These are phyloP conservation scores for Penicillium lividum DNA, from an alignment of 495 filamentous ascomycete species.

Conservation along the genomic window DNA sequence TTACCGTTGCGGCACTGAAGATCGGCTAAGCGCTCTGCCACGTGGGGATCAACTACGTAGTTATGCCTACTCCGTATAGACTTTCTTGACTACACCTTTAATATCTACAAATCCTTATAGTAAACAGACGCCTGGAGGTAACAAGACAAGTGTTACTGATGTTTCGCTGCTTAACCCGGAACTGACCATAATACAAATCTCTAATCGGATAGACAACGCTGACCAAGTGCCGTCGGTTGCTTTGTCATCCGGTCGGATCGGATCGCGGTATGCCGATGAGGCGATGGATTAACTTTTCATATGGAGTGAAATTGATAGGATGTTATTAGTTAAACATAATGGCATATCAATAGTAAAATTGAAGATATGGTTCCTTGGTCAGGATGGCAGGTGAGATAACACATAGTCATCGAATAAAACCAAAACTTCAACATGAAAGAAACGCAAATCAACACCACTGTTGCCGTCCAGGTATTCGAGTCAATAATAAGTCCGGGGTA, in stretches of 20 bases:
- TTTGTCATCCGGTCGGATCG: conserved; percentile 9
- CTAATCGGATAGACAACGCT: not conserved
- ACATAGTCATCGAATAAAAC: too few relatives aligned
- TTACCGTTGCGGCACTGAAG: conserved; percentile 38
- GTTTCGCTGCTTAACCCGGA: not conserved
- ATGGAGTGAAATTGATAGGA: too few relatives aligned
- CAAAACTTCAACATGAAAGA: too few relatives aligned
- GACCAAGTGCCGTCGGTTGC: conserved; percentile 3
- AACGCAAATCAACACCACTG: too few relatives aligned
- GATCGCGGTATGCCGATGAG: not conserved
- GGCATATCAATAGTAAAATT: too few relatives aligned
- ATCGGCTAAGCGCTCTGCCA: conserved; percentile 50
- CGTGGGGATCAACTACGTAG: conserved; percentile 14
- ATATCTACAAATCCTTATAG: not conserved
- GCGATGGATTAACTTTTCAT: not conserved
- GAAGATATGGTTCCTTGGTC: too few relatives aligned
- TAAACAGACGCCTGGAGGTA: not conserved
- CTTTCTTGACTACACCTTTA: not conserved
- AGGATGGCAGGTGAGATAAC: too few relatives aligned
- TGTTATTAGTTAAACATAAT: too few relatives aligned
- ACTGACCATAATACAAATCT: not conserved
- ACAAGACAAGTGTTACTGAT: not conserved
- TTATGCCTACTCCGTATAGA: not conserved
- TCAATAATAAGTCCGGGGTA: not conserved
- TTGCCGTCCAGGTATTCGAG: not conserved